Percentiles rank a stretch among this genome's conserved stretches.
Evolutionary conservation across 1,139 yeast species (phyloP).

Genomic region (Lodderomyces elongisporus): DNA sequence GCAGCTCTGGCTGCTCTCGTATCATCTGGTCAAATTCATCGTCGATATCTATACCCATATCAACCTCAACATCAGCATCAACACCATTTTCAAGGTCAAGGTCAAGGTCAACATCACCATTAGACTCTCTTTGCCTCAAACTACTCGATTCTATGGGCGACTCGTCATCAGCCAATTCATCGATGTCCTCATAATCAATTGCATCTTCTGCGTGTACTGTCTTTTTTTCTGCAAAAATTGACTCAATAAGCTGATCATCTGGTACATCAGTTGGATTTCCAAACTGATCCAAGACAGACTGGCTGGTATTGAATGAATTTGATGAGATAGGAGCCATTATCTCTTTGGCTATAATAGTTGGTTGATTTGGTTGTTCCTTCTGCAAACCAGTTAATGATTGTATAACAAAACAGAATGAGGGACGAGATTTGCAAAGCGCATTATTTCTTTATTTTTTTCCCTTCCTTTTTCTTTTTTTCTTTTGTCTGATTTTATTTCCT

Average conservation of each 20-base stretch:
- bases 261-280: conserved; percentile 19
- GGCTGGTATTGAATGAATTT: too few species aligned
- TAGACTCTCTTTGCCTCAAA: too few species aligned
- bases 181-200: conserved; percentile 92
- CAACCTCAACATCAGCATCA: conserved; percentile 89
- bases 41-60: conserved; percentile 37
- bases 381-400: too few species aligned
- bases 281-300: conserved; percentile 11
- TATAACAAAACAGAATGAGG: too few species aligned
- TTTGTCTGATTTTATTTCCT: too few species aligned
- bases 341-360: too few species aligned
- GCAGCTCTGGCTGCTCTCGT: not conserved
- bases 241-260: conserved; percentile 33
- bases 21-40: conserved; percentile 19
- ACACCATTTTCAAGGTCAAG: too few species aligned
- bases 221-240: conserved; percentile 33
- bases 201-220: conserved; percentile 86
- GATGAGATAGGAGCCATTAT: too few species aligned
- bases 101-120: conserved; percentile 86
- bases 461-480: too few species aligned
- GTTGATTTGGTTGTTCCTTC: too few species aligned
- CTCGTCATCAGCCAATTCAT: conserved; percentile 86
- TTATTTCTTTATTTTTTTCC: too few species aligned
- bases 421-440: too few species aligned
- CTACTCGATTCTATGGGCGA: conserved; percentile 45